phyloP scores from a whole-genome alignment of 2,329 filamentous ascomycete species.

The Aschersonia sp. region DNA sequence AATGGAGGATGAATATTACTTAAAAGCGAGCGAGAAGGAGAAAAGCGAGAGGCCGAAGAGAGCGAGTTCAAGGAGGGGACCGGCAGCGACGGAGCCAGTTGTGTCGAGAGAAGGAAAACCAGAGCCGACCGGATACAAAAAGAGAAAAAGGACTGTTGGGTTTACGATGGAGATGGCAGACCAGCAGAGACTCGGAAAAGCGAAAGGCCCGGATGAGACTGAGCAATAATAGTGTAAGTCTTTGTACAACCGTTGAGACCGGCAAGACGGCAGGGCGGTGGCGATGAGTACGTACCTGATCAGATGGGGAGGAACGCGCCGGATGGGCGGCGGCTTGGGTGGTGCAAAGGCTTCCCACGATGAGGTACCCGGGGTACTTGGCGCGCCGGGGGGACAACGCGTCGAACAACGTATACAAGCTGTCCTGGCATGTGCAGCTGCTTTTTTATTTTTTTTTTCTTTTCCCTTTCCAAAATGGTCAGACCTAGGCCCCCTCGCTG shows the following conservation, averaged over 20 bases:
- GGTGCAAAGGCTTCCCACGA: background rate
- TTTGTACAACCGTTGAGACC: background rate
- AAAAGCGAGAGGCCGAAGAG: background rate
- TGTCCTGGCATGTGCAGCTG: background rate
- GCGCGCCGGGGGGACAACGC: background rate
- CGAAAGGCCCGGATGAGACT: constrained; percentile 4
- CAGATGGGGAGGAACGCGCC: background rate
- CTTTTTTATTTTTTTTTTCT: background rate
- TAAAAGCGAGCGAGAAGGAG: background rate
- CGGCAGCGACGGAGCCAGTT: constrained; percentile 2
- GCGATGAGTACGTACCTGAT: background rate
- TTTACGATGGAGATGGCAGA: constrained; percentile 3
- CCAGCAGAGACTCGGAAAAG: constrained; percentile 3
- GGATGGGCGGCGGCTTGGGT: constrained; percentile 2
- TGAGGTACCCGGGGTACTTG: constrained; percentile 1
- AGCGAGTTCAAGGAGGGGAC: background rate
- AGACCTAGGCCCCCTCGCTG: background rate
- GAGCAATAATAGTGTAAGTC: background rate
- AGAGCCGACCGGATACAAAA: background rate
- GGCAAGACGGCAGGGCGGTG: background rate
- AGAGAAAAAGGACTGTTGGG: constrained; percentile 1
- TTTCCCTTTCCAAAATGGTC: background rate
- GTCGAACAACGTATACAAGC: background rate
- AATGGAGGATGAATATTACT: background rate
- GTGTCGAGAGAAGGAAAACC: constrained; percentile 1